Evolutionary conservation across 495 filamentous ascomycete species (phyloP), one percentile per base, ranked within the genome.

Genomic region (Neurospora hispaniola): DNA sequence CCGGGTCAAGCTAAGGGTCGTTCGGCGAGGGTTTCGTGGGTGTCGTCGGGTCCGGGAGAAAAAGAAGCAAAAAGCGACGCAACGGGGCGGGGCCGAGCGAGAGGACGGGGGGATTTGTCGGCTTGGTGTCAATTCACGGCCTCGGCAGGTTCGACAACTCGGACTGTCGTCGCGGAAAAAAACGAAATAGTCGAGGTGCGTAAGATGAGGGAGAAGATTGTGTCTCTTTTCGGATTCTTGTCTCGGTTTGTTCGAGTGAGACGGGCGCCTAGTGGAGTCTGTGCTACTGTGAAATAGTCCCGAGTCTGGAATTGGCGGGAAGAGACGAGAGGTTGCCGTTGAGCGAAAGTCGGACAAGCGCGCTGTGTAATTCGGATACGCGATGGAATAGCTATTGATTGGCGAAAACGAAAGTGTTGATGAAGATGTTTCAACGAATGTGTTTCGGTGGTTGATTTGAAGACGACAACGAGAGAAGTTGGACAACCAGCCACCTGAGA

Each of bases 401-500:
- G 66, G 71, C 11, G 23, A 69, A 39, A 68, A 66, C 54, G 54
- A 66, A 31, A 35, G 54, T 66, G 27, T 66, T 66, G 27, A 66
- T 66, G 31, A 31, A 71, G 20, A 69, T 68, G 27, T 71, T 71
- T 68, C 46, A 71, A 71, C 46, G 71, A 71, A 27, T 66, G 71
- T 71, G 42, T 18, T 59, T 59, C 11, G 54, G 27, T 62, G 23
- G 27, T 62, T 62, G 54, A 31, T 23, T 27, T 31, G 27, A 66
- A 27, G 54, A 62, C 54, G 54, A 35, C 54, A 3, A 35, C 27
- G 27, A 66, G 54, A 66, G 54, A 66, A 66, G 27, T 66, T 66
- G 54, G 54, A 35, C 27, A 6, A 66, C 54, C 54, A 66, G 54
- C 54, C 54, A 66, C 54, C 54, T 4, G 27, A 66, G 54, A 66